A percentile compares a stretch with the other conserved stretches of the same genome.
Conservation (phyloP, 805 yeast genomes). For the Myxozyma udenii region DNA sequence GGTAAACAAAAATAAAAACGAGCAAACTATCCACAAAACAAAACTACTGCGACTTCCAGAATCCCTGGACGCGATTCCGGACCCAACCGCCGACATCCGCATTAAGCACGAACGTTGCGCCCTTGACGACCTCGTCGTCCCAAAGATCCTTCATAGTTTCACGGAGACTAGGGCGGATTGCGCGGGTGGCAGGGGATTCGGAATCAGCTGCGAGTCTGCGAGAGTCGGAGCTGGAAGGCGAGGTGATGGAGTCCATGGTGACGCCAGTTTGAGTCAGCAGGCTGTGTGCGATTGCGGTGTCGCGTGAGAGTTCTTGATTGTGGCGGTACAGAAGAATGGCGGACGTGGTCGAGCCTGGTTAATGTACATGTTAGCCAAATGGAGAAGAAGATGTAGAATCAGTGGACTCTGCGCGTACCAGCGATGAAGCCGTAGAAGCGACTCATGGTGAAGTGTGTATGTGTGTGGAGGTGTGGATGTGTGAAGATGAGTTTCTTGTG, state of each 20-base stretch:
- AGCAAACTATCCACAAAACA: too few species aligned
- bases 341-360: conserved; percentile 56
- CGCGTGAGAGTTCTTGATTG: conserved; percentile 51
- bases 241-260: conserved; percentile 43
- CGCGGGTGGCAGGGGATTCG: too few species aligned
- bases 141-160: conserved; percentile 75
- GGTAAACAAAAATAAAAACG: too few species aligned
- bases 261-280: conserved; percentile 50
- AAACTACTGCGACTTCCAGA: background rate
- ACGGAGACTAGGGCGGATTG: conserved; percentile 45
- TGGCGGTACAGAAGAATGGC: conserved; percentile 63
- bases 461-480: background rate
- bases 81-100: conserved; percentile 10
- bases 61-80: background rate
- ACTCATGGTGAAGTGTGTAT: conserved; percentile 40
- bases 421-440: conserved; percentile 56
- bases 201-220: too few species aligned
- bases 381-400: background rate
- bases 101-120: conserved; percentile 55
- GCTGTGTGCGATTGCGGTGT: conserved; percentile 47
- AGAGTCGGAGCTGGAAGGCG: too few species aligned
- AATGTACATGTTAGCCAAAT: background rate
- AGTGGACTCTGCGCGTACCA: conserved; percentile 38
- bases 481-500: too few species aligned
- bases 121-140: conserved; percentile 67